These are phyloP conservation scores for Papilionanthe hybrid DNA, from an alignment of 116 monocot genomes.

Conservation along the genomic window DNA sequence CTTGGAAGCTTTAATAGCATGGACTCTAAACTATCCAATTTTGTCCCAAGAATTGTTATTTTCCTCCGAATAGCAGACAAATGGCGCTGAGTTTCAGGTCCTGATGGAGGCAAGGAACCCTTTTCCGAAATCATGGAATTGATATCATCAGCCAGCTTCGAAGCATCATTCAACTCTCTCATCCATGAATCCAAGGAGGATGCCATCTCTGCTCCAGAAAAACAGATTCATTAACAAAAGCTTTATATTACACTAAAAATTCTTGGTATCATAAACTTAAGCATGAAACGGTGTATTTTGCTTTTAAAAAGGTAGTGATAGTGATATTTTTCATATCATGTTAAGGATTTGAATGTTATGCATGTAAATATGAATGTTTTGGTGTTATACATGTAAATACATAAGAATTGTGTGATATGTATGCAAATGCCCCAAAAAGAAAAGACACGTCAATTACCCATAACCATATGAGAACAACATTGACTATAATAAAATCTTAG, in stretches of 20 bases:
- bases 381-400: too few species aligned
- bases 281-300: too few species aligned
- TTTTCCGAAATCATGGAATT: conserved; percentile 63
- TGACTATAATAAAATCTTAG: not conserved
- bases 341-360: too few species aligned
- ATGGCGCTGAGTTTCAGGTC: conserved; percentile 58
- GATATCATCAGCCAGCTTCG: conserved; percentile 72
- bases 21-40: conserved; percentile 69
- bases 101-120: conserved; percentile 57
- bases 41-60: conserved; percentile 79
- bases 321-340: too few species aligned
- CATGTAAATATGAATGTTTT: too few species aligned
- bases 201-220: conserved; percentile 45
- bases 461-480: not conserved
- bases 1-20: conserved; percentile 58
- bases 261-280: too few species aligned
- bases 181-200: conserved; percentile 65
- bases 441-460: not conserved
- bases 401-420: too few species aligned
- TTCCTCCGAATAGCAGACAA: conserved; percentile 72
- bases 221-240: not conserved
- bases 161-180: conserved; percentile 76
- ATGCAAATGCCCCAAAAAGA: not conserved
- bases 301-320: too few species aligned
- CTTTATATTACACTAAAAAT: too few species aligned